Evolutionary conservation across 768 basidiomycete genomes (phyloP).

Genomic region (Tephrocybe sp.): DNA sequence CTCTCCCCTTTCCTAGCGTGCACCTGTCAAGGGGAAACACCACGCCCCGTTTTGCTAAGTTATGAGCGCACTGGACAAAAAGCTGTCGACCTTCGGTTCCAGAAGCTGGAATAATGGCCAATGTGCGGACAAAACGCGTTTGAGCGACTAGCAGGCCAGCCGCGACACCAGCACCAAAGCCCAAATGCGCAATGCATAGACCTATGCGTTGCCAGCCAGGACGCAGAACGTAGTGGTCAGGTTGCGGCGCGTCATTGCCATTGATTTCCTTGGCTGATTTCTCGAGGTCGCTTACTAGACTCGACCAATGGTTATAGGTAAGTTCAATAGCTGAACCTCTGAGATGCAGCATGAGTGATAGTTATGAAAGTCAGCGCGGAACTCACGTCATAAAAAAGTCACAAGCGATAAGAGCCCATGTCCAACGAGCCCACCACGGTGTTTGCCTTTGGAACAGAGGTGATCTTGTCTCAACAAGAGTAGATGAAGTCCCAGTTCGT

Average conservation of each 20-base stretch:
- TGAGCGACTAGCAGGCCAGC: conserved; percentile 27
- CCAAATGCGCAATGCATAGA: conserved; percentile 26
- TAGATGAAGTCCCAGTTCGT: conserved; percentile 1
- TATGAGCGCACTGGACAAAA: conserved; percentile 30
- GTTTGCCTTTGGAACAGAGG: conserved; percentile 26
- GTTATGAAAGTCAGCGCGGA: background rate
- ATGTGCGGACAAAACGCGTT: conserved; percentile 29
- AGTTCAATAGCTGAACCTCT: conserved; percentile 31
- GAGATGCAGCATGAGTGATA: background rate
- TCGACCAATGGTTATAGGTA: conserved; percentile 32
- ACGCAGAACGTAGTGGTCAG: conserved; percentile 24
- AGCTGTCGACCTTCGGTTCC: conserved; percentile 20
- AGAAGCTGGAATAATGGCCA: conserved; percentile 23
- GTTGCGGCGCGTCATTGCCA: conserved; percentile 7
- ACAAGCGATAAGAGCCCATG: conserved; percentile 25
- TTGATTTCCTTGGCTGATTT: conserved; percentile 16
- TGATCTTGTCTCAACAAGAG: conserved; percentile 11
- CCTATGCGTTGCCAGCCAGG: conserved; percentile 31
- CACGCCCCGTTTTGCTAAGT: conserved; percentile 24
- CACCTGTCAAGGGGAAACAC: conserved; percentile 24
- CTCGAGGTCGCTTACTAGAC: conserved; percentile 21
- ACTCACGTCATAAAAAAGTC: conserved; percentile 31
- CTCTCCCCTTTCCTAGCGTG: conserved; percentile 28
- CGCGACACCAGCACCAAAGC: conserved; percentile 27
- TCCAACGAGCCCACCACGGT: conserved; percentile 30